Percentiles rank a stretch among this genome's conserved stretches.
Conservation (phyloP, 2,329 filamentous ascomycete genomes). For the Monilinia laxa region DNA sequence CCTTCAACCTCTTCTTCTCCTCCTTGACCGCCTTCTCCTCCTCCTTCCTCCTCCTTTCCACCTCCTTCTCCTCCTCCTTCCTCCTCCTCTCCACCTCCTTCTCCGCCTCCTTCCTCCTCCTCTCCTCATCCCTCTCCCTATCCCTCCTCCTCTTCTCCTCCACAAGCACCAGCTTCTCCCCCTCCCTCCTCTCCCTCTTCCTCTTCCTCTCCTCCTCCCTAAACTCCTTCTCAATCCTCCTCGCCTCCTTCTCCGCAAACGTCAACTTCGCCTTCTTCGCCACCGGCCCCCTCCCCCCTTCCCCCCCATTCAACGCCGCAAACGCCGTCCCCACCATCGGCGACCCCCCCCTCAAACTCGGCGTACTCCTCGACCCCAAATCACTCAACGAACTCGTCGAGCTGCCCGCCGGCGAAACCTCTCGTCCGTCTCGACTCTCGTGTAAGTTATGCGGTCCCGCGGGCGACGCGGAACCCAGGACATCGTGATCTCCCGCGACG, state of each 20-base stretch:
- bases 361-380: constrained; percentile 29
- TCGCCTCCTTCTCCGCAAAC: constrained; percentile 40
- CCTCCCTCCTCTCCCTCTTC: constrained; percentile 40
- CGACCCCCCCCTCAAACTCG: constrained; percentile 22
- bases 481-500: neutral
- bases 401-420: constrained; percentile 30
- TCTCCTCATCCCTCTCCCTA: constrained; percentile 36
- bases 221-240: constrained; percentile 42
- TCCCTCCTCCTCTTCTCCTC: constrained; percentile 41
- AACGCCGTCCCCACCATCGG: constrained; percentile 27
- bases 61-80: constrained; percentile 43
- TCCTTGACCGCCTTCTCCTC: constrained; percentile 38
- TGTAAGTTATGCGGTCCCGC: no score
- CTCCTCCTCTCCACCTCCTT: constrained; percentile 44
- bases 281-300: constrained; percentile 27
- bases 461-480: no score
- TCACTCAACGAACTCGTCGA: constrained; percentile 31
- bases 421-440: constrained; percentile 7
- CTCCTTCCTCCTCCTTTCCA: constrained; percentile 41
- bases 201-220: constrained; percentile 36
- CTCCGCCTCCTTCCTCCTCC: constrained; percentile 42
- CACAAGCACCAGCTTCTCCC: constrained; percentile 40
- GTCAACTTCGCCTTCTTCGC: constrained; percentile 36
- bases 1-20: constrained; percentile 42
- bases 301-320: constrained; percentile 28